A percentile compares a stretch with the other conserved stretches of the same genome.
phyloP scores from a whole-genome alignment of 2,329 filamentous ascomycete species.

The Claviceps sp. region DNA sequence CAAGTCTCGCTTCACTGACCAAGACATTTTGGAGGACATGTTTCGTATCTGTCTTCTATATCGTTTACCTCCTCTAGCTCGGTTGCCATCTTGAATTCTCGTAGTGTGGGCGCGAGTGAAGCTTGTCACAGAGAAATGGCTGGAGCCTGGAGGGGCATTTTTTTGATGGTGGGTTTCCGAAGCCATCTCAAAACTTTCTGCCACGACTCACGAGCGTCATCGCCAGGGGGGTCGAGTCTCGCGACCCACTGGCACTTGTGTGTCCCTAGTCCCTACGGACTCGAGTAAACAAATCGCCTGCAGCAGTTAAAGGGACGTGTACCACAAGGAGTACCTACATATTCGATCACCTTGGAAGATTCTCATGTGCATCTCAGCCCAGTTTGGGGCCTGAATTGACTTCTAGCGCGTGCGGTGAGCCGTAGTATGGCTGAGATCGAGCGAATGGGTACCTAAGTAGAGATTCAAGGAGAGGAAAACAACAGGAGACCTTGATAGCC shows the following conservation, averaged over 20 bases:
- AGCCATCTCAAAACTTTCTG: constrained; percentile 1
- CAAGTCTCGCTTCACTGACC: neutral
- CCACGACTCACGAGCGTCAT: constrained; percentile 8
- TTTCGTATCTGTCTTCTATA: neutral
- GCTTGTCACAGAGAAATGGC: neutral
- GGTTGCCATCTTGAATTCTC: constrained; percentile 45
- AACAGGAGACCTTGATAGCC: neutral
- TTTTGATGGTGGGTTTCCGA: constrained; percentile 8
- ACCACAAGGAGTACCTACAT: neutral
- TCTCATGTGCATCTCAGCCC: too few species aligned
- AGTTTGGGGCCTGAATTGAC: too few species aligned
- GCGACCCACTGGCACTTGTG: constrained; percentile 9
- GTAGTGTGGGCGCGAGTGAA: neutral
- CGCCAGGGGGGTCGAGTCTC: constrained; percentile 1
- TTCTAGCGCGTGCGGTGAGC: neutral
- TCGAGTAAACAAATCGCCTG: neutral
- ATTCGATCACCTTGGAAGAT: too few species aligned
- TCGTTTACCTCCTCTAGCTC: constrained; percentile 58
- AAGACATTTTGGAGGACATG: neutral
- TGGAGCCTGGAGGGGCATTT: constrained; percentile 13
- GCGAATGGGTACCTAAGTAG: too few species aligned
- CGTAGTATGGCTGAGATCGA: too few species aligned
- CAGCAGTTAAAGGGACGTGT: neutral
- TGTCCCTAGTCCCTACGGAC: too few species aligned
- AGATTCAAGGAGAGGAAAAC: too few species aligned